Conservation (phyloP, 2,329 filamentous ascomycete species). For the Xylariaceae sp. region DNA sequence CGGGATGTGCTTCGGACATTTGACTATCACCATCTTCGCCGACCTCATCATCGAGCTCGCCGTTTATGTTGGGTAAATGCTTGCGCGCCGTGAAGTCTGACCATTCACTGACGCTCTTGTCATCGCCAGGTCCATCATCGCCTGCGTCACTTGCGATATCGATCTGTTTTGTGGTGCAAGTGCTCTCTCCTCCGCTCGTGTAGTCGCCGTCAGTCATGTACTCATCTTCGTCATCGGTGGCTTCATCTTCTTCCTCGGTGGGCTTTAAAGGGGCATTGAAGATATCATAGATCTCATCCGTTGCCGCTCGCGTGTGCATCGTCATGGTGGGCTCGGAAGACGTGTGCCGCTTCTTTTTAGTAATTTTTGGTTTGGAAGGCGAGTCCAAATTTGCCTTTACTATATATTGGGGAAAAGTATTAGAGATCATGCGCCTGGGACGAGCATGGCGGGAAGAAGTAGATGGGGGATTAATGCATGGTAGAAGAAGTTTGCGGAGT, state of each 20-base stretch:
- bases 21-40: constrained; percentile 32
- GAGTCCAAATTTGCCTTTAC: constrained; percentile 93
- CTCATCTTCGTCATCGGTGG: constrained; percentile 53
- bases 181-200: constrained; percentile 82
- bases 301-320: constrained; percentile 88
- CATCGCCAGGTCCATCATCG: constrained; percentile 47
- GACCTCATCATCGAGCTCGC: constrained; percentile 26
- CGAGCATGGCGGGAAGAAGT: too few species aligned
- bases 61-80: constrained; percentile 54
- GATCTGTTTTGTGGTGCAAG: constrained; percentile 68
- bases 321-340: constrained; percentile 92
- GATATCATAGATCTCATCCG: constrained; percentile 95
- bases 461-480: too few species aligned
- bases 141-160: constrained; percentile 34
- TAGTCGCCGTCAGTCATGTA: constrained; percentile 73
- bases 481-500: too few species aligned
- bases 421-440: too few species aligned
- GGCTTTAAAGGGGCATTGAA: constrained; percentile 77
- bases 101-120: constrained; percentile 73
- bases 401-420: constrained; percentile 29
- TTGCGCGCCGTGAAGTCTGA: constrained; percentile 78
- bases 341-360: constrained; percentile 63
- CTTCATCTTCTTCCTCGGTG: constrained; percentile 32
- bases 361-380: constrained; percentile 77
- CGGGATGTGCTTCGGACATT: constrained; percentile 15